Conservation (phyloP, 345 rosid genomes). For the Ceriops tagal region DNA sequence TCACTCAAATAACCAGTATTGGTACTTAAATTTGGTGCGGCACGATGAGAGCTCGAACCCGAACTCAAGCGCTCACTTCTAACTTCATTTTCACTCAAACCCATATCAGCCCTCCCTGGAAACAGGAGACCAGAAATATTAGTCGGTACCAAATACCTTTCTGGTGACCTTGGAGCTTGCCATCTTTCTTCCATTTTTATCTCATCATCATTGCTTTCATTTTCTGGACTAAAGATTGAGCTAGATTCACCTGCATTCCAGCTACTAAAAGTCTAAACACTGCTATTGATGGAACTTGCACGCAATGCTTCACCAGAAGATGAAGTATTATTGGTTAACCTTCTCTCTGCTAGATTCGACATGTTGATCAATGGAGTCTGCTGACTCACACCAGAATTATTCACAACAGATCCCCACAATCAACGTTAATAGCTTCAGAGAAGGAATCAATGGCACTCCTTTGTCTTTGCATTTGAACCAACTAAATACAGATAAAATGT, state of each 20-base stretch:
- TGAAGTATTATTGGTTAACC: constrained; percentile 33
- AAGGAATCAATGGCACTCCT: constrained; percentile 44
- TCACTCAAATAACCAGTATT: constrained; percentile 37
- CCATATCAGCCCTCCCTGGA: constrained; percentile 29
- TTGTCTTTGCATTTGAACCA: constrained; percentile 63
- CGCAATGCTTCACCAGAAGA: constrained; percentile 42
- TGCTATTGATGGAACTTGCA: constrained; percentile 34
- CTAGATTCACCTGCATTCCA: constrained; percentile 70
- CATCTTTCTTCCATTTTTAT: constrained; percentile 47
- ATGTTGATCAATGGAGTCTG: constrained; percentile 38
- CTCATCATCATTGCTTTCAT: constrained; percentile 41
- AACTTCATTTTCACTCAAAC: constrained; percentile 37
- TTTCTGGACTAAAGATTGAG: constrained; percentile 40
- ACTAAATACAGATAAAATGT: constrained; percentile 24
- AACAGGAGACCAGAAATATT: constrained; percentile 21
- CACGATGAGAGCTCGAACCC: constrained; percentile 50
- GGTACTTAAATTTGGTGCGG: constrained; percentile 34
- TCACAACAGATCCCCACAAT: constrained; percentile 44
- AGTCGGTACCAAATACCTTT: constrained; percentile 39
- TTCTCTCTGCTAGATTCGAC: constrained; percentile 43
- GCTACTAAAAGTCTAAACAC: constrained; percentile 38
- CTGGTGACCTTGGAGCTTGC: constrained; percentile 47
- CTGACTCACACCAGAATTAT: constrained; percentile 31
- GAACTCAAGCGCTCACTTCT: constrained; percentile 40
- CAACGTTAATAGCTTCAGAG: constrained; percentile 46